Conservation (phyloP, 345 rosid species). For the Stellera chamaejasme region DNA sequence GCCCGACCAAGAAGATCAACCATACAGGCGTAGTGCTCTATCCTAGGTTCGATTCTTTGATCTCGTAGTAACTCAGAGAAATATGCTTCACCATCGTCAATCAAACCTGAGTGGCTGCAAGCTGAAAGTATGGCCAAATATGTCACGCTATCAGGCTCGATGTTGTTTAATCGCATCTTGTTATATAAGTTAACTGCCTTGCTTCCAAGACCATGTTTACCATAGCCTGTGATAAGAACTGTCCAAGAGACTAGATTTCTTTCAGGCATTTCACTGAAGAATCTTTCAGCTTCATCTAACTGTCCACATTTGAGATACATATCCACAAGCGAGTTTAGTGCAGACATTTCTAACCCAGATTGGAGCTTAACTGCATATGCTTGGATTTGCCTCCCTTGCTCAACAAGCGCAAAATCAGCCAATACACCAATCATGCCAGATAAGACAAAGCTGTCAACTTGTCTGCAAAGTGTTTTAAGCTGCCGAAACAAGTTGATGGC, state of each 20-base stretch:
- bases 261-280: constrained; percentile 43
- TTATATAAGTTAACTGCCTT: constrained; percentile 47
- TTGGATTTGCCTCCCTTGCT: constrained; percentile 85
- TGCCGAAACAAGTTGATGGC: constrained; percentile 63
- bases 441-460: constrained; percentile 52
- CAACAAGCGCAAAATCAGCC: constrained; percentile 78
- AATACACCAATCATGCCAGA: constrained; percentile 70
- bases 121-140: constrained; percentile 78
- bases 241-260: constrained; percentile 89
- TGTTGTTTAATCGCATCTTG: constrained; percentile 35
- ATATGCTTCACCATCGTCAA: constrained; percentile 51
- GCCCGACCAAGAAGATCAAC: constrained; percentile 84
- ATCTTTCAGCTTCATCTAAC: constrained; percentile 56
- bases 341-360: constrained; percentile 56
- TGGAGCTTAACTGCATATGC: constrained; percentile 55
- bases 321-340: constrained; percentile 59
- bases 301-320: constrained; percentile 90
- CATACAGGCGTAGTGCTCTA: constrained; percentile 83
- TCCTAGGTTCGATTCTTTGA: constrained; percentile 32
- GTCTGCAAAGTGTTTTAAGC: constrained; percentile 30
- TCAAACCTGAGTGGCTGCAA: constrained; percentile 82
- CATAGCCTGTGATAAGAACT: constrained; percentile 79
- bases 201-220: constrained; percentile 77
- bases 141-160: constrained; percentile 71
- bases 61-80: constrained; percentile 44